These are phyloP conservation scores for Moniliophthora roreri DNA, from an alignment of 1,284 basidiomycete genomes.

Conservation along the genomic window DNA sequence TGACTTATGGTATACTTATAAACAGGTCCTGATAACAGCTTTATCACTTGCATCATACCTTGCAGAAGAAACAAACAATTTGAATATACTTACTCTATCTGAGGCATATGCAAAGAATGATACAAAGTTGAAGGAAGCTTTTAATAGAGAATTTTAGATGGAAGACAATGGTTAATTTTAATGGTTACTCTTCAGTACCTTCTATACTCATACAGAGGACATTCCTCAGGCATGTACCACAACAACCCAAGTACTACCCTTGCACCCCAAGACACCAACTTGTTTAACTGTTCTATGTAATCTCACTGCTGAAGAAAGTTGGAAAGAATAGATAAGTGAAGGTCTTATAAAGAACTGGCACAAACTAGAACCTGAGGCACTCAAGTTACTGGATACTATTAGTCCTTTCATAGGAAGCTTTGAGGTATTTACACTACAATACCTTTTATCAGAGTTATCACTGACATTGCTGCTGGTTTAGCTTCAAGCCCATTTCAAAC, in stretches of 20 bases:
- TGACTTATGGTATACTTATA: neutral
- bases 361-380: constrained; percentile 39
- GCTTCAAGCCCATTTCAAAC: constrained; percentile 49
- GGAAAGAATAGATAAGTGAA: constrained; percentile 33
- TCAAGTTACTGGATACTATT: constrained; percentile 48
- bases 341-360: constrained; percentile 45
- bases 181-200: neutral
- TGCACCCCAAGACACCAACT: constrained; percentile 48
- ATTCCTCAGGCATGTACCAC: constrained; percentile 34
- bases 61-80: constrained; percentile 32
- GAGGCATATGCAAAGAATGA: constrained; percentile 36
- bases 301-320: constrained; percentile 31
- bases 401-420: constrained; percentile 49
- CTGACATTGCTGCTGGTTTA: constrained; percentile 16
- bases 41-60: constrained; percentile 42
- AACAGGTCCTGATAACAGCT: constrained; percentile 44
- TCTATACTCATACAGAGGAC: neutral
- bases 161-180: constrained; percentile 27
- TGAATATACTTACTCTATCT: constrained; percentile 21
- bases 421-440: constrained; percentile 35
- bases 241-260: constrained; percentile 46
- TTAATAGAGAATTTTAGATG: constrained; percentile 45
- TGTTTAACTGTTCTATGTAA: constrained; percentile 46
- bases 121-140: constrained; percentile 36
- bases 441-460: neutral